Conservation (phyloP, 441 rosid species). For the Adansonia gregorii region DNA sequence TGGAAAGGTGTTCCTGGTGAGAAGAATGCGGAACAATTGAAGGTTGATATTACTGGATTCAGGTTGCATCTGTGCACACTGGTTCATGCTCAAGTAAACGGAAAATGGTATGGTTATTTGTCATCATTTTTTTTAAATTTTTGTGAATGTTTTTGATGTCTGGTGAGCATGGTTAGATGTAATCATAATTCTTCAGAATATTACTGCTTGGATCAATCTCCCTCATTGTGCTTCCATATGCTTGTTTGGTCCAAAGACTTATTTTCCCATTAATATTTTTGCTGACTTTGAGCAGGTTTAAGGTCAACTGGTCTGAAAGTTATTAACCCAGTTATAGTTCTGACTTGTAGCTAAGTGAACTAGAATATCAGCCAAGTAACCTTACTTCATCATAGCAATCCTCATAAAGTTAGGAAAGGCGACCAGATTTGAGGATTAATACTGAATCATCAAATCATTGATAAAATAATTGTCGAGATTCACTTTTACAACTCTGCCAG, state of each 20-base stretch:
- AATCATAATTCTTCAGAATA: background rate
- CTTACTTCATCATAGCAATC: background rate
- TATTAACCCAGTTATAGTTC: constrained; percentile 7
- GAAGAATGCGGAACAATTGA: constrained; percentile 78
- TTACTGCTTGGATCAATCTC: background rate
- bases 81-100: constrained; percentile 93
- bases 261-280: background rate
- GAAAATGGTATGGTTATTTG: constrained; percentile 72
- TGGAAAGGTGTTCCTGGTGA: constrained; percentile 81
- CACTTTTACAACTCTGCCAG: background rate
- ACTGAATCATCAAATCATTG: background rate
- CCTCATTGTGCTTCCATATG: constrained; percentile 6
- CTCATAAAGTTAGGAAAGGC: background rate
- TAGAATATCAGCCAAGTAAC: background rate
- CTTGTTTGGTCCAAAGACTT: background rate
- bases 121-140: constrained; percentile 16
- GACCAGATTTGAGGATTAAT: background rate
- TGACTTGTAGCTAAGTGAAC: constrained; percentile 1
- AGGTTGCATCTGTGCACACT: constrained; percentile 89
- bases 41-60: constrained; percentile 89
- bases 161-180: background rate
- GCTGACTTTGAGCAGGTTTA: background rate
- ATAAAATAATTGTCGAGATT: background rate
- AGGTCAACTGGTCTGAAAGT: background rate
- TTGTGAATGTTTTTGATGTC: background rate